Conservation (phyloP, 2,329 filamentous ascomycete species). For the Fusarium decemcellulare region DNA sequence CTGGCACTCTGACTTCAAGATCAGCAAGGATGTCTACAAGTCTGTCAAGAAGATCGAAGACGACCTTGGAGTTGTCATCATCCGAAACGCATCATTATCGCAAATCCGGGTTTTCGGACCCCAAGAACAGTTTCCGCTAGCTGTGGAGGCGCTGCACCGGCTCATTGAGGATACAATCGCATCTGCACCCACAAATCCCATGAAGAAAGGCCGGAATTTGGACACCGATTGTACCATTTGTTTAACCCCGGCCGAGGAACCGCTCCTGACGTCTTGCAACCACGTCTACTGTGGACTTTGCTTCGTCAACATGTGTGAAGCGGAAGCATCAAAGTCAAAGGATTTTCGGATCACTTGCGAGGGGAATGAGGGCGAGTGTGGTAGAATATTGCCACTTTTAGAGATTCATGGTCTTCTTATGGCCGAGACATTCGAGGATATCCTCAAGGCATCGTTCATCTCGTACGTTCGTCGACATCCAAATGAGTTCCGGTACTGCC, state of each 20-base stretch:
- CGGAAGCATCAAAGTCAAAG: neutral
- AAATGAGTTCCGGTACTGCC: neutral
- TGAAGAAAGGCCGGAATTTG: neutral
- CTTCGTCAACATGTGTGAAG: conserved; percentile 49
- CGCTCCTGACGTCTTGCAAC: conserved; percentile 52
- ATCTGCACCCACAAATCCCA: too few species aligned
- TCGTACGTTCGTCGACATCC: neutral
- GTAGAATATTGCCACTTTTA: neutral
- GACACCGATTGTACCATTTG: conserved; percentile 53
- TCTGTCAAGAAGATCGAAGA: conserved; percentile 1
- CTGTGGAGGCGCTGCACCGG: conserved; percentile 7
- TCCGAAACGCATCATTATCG: neutral
- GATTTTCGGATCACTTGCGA: conserved; percentile 1
- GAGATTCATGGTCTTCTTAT: neutral
- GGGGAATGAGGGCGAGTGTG: neutral
- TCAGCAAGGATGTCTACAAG: neutral
- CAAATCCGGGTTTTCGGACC: conserved; percentile 27
- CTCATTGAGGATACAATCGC: neutral
- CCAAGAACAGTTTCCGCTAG: neutral
- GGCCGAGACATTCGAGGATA: neutral
- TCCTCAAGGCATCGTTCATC: neutral
- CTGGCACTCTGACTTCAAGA: neutral
- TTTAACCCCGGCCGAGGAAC: conserved; percentile 53
- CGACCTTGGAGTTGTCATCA: conserved; percentile 13
- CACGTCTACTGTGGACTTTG: conserved; percentile 61